Evolutionary conservation across 352 stramenopile species (phyloP).

Genomic region (Globisporangium emineosum): DNA sequence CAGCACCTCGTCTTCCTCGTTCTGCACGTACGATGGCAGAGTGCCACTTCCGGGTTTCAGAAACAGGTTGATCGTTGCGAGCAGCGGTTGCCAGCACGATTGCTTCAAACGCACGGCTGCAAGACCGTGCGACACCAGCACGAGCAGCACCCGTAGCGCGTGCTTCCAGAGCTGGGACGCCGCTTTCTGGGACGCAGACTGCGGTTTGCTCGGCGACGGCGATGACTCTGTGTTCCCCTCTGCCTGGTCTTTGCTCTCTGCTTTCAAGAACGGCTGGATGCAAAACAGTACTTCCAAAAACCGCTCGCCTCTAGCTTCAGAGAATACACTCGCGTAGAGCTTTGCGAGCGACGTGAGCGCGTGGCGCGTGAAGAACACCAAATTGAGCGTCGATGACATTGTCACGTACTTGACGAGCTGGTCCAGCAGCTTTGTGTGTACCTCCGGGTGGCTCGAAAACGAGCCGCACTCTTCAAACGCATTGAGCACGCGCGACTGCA

Average conservation of each 20-base stretch:
- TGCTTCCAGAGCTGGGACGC: constrained; percentile 75
- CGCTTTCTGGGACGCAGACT: constrained; percentile 62
- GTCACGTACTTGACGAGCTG: constrained; percentile 68
- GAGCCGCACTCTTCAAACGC: constrained; percentile 80
- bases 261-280: constrained; percentile 61
- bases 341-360: constrained; percentile 72
- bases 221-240: not conserved
- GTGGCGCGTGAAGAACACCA: constrained; percentile 82
- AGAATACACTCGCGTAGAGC: constrained; percentile 63
- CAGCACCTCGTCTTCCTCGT: constrained; percentile 73
- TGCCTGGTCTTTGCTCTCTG: constrained; percentile 18
- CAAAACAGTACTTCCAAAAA: constrained; percentile 66
- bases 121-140: constrained; percentile 70
- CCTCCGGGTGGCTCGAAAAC: constrained; percentile 52
- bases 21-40: constrained; percentile 54
- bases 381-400: constrained; percentile 32
- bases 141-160: constrained; percentile 63
- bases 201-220: constrained; percentile 31
- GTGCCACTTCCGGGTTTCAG: constrained; percentile 50
- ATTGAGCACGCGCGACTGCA: constrained; percentile 81
- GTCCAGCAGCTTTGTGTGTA: constrained; percentile 67
- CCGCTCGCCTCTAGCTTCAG: constrained; percentile 44
- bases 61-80: constrained; percentile 65
- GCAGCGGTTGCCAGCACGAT: constrained; percentile 47
- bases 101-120: constrained; percentile 46